These are phyloP conservation scores for Vinca major DNA, from an alignment of 305 asterid genomes.

Conservation along the genomic window DNA sequence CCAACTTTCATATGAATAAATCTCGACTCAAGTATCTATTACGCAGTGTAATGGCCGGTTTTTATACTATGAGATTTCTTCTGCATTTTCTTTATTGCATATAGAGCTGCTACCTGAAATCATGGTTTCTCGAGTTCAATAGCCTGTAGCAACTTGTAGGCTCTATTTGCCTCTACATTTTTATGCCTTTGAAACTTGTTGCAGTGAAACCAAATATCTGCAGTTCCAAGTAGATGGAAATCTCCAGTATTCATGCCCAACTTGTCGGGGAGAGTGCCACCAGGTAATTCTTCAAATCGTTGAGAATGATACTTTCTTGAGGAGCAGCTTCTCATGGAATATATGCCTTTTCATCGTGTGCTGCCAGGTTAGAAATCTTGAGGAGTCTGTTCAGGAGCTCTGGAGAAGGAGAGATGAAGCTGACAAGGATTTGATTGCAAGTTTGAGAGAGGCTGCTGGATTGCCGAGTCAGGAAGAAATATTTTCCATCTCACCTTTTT, in stretches of 20 bases:
- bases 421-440: constrained; percentile 73
- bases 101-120: not conserved
- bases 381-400: constrained; percentile 95
- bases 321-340: not conserved
- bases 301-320: not conserved
- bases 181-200: constrained; percentile 18
- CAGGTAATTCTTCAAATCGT: constrained; percentile 38
- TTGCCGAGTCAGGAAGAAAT: constrained; percentile 91
- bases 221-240: constrained; percentile 89
- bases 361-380: constrained; percentile 60
- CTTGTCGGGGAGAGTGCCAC: constrained; percentile 86
- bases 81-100: not conserved
- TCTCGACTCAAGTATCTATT: not conserved
- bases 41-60: not conserved
- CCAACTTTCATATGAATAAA: not conserved
- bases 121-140: not conserved
- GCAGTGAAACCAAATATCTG: constrained; percentile 79
- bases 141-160: not conserved
- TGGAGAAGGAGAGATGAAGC: constrained; percentile 91
- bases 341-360: constrained; percentile 7
- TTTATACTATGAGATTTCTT: not conserved
- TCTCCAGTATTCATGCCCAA: constrained; percentile 79
- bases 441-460: constrained; percentile 88
- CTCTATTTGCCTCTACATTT: constrained; percentile 7
- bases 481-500: constrained; percentile 67